Evolutionary conservation across 129 eudicot genomes (phyloP).

Genomic region (Mikania micrantha): DNA sequence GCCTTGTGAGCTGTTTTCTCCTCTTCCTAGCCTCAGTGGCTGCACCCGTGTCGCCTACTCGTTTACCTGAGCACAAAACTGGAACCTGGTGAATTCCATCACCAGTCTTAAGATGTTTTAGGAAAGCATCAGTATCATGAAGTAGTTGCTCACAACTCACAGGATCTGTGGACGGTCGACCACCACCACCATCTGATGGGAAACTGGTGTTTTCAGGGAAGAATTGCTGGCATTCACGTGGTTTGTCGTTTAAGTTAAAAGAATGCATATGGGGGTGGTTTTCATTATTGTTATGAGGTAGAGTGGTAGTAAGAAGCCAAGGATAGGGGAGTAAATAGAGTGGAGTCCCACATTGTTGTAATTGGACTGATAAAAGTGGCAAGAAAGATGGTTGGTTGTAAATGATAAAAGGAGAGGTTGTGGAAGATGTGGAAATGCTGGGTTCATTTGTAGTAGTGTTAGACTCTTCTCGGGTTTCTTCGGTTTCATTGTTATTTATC

Average conservation of each 20-base stretch:
- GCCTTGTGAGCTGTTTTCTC: conserved; percentile 39
- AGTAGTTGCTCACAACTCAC: conserved; percentile 12
- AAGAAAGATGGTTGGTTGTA: conserved; percentile 37
- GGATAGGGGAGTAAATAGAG: conserved; percentile 48
- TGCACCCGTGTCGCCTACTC: conserved; percentile 19
- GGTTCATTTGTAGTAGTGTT: conserved; percentile 26
- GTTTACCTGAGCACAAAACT: conserved; percentile 18
- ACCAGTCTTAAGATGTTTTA: too few relatives aligned
- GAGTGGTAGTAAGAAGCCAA: conserved; percentile 47
- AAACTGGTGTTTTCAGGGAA: conserved; percentile 20
- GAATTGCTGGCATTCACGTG: conserved; percentile 13
- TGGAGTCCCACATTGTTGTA: conserved; percentile 24
- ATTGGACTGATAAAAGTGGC: conserved; percentile 25
- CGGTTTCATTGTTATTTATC: conserved; percentile 14
- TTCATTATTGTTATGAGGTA: conserved; percentile 19
- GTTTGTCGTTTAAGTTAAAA: conserved; percentile 28
- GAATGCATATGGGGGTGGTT: conserved; percentile 19
- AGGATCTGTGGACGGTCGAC: conserved; percentile 4
- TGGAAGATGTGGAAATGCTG: conserved; percentile 22
- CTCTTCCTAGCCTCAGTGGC: conserved; percentile 48
- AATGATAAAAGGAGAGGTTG: conserved; percentile 20
- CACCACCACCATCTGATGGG: conserved; percentile 31
- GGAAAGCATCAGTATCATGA: conserved; percentile 8
- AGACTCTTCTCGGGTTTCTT: conserved; percentile 20
- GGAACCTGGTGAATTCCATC: conserved; percentile 21